These are phyloP conservation scores for Alternaria alternata DNA, from an alignment of 2,329 filamentous ascomycete genomes.

Conservation along the genomic window DNA sequence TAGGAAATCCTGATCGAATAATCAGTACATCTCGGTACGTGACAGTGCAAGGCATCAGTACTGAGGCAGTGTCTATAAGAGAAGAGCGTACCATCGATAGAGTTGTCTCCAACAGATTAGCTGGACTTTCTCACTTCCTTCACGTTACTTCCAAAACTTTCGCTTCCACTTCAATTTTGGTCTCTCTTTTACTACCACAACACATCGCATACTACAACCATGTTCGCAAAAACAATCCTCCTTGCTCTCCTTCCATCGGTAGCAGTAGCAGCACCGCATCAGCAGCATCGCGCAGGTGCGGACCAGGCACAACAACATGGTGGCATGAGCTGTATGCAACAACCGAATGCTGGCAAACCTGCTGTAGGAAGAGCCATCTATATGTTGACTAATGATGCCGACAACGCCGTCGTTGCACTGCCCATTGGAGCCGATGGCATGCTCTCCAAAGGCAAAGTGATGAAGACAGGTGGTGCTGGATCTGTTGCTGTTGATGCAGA, in stretches of 20 bases:
- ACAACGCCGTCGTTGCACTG: conserved; percentile 62
- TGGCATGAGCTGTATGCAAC: conserved; percentile 10
- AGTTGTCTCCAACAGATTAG: neutral
- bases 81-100: neutral
- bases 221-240: conserved; percentile 3
- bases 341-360: conserved; percentile 2
- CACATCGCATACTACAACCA: neutral
- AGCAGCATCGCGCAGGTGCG: neutral
- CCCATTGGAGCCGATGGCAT: conserved; percentile 59
- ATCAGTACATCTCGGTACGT: conserved; percentile 9
- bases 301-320: conserved; percentile 1
- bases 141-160: neutral
- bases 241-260: conserved; percentile 11
- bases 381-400: conserved; percentile 62
- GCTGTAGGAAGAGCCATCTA: conserved; percentile 60
- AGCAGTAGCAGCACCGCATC: conserved; percentile 14
- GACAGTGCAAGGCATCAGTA: neutral
- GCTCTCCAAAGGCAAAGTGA: conserved; percentile 55
- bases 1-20: conserved; percentile 20
- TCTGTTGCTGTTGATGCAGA: conserved; percentile 50
- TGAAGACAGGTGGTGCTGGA: conserved; percentile 59
- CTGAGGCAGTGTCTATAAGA: neutral
- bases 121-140: neutral
- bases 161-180: neutral
- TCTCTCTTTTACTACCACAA: neutral